Conservation (phyloP, 169 alveolate genomes). For the Plasmodium coatneyi region DNA sequence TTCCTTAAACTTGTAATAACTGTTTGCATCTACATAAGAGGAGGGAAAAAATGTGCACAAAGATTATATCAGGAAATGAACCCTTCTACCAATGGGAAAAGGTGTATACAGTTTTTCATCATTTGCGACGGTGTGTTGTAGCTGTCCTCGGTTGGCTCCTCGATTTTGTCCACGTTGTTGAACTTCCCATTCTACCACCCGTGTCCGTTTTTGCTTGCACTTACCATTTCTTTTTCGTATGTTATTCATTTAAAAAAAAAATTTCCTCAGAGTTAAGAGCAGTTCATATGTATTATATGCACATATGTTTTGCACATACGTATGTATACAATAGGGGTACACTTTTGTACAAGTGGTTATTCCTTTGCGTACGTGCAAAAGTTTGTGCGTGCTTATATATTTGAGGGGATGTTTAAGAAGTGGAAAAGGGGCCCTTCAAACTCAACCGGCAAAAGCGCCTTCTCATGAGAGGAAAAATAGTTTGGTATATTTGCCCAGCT, state of each 20-base stretch:
- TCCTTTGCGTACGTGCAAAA: not conserved
- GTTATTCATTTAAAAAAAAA: conserved; percentile 63
- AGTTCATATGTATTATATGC: not conserved
- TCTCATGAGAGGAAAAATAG: not conserved
- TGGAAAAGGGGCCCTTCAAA: not conserved
- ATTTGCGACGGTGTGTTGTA: not conserved
- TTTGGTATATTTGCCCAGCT: conserved; percentile 18
- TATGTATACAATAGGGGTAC: not conserved
- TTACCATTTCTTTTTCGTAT: conserved; percentile 68
- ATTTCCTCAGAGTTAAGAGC: not conserved
- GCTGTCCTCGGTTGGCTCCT: not conserved
- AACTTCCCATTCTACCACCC: not conserved
- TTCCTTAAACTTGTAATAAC: conserved; percentile 69
- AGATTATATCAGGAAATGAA: not conserved
- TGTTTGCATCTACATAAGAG: conserved; percentile 53
- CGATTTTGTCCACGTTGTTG: not conserved
- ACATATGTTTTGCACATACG: not conserved
- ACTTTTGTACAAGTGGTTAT: not conserved
- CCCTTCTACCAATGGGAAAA: not conserved
- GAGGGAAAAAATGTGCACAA: not conserved
- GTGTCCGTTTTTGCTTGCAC: not conserved
- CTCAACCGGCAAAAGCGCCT: not conserved
- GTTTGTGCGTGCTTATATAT: conserved; percentile 2
- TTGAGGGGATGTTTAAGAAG: not conserved
- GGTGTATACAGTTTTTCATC: not conserved